Conservation (phyloP, 2,329 filamentous ascomycete genomes). For the Monosporascus sp. region DNA sequence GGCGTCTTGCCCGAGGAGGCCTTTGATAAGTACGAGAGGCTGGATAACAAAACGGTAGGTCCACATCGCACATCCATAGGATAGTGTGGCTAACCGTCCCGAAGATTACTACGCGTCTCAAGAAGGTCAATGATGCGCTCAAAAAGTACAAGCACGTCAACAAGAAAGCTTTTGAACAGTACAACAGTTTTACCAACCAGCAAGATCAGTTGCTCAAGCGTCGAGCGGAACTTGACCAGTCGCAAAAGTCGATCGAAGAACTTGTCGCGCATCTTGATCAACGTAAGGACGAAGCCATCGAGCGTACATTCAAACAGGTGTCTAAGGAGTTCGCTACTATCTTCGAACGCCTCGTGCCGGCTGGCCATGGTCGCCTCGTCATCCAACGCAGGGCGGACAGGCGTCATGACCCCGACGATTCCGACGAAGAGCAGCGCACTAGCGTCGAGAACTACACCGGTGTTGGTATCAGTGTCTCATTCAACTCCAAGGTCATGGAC, state of each 20-base stretch:
- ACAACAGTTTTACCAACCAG: conserved; percentile 93
- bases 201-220: conserved; percentile 82
- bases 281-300: conserved; percentile 95
- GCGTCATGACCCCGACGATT: conserved; percentile 58
- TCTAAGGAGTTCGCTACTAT: conserved; percentile 88
- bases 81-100: conserved; percentile 10
- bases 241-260: conserved; percentile 82
- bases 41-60: conserved; percentile 70
- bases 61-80: neutral
- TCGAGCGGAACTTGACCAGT: conserved; percentile 79
- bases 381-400: conserved; percentile 88
- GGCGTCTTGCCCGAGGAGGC: conserved; percentile 92
- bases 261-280: conserved; percentile 90
- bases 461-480: conserved; percentile 94
- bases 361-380: conserved; percentile 83
- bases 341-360: conserved; percentile 91
- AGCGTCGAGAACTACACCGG: conserved; percentile 93
- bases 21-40: conserved; percentile 83
- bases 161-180: conserved; percentile 99
- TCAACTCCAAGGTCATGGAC: conserved; percentile 93
- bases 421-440: conserved; percentile 62
- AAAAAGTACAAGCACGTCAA: conserved; percentile 99
- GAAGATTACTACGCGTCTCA: conserved; percentile 63
- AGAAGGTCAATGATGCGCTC: conserved; percentile 85
- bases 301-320: conserved; percentile 97